Percentiles rank a stretch among this genome's conserved stretches.
Evolutionary conservation across 805 yeast genomes (phyloP).

Genomic region (Saccharomyces jurei): DNA sequence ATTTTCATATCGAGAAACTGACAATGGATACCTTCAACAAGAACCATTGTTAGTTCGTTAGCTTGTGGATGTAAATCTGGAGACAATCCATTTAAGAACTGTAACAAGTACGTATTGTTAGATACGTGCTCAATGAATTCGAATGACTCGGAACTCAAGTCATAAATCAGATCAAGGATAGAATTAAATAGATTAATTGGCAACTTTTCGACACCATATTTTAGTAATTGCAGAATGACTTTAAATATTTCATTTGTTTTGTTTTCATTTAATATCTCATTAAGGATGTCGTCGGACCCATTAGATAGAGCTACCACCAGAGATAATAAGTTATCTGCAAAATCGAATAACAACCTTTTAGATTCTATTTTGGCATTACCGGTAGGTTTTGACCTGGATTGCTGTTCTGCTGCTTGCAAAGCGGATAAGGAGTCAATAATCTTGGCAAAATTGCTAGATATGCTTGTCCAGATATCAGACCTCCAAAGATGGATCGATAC

Average conservation of each 20-base stretch:
- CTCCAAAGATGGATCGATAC: conserved; percentile 70
- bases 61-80: conserved; percentile 12
- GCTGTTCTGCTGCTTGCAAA: conserved; percentile 22
- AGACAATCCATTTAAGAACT: conserved; percentile 12
- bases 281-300: conserved; percentile 54
- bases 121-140: conserved; percentile 38
- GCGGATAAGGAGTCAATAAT: conserved; percentile 42
- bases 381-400: conserved; percentile 11
- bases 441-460: conserved; percentile 45
- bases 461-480: conserved; percentile 60
- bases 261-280: conserved; percentile 27
- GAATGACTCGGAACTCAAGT: conserved; percentile 50
- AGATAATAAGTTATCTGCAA: conserved; percentile 65
- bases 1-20: conserved; percentile 31
- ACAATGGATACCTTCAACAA: conserved; percentile 33
- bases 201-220: conserved; percentile 26
- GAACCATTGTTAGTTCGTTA: conserved; percentile 31
- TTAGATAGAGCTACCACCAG: conserved; percentile 58
- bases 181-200: conserved; percentile 42
- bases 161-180: conserved; percentile 49
- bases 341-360: conserved; percentile 48
- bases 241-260: conserved; percentile 22
- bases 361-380: conserved; percentile 33
- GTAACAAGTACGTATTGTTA: conserved; percentile 8
- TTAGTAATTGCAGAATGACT: conserved; percentile 23